Percentiles rank a stretch among this genome's conserved stretches.
Conservation (phyloP, 2,329 filamentous ascomycete species). For the Penicillium brasilianum region DNA sequence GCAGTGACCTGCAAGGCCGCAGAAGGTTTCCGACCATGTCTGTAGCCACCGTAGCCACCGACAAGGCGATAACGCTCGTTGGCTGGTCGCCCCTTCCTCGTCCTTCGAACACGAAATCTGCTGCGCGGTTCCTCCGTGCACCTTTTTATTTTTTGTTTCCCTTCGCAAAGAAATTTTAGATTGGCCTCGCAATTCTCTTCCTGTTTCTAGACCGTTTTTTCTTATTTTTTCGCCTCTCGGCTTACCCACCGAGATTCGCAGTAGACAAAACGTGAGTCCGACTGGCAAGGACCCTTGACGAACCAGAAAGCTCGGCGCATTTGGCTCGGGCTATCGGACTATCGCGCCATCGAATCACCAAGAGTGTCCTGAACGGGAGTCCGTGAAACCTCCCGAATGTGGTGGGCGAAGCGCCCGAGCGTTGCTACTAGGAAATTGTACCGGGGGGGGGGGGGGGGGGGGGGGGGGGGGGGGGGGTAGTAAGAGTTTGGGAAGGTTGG, state of each 20-base stretch:
- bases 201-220: not conserved
- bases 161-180: constrained; percentile 12
- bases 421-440: constrained; percentile 18
- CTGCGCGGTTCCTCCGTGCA: constrained; percentile 17
- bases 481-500: not conserved
- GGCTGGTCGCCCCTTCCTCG: constrained; percentile 22
- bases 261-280: constrained; percentile 1
- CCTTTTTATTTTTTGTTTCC: constrained; percentile 14
- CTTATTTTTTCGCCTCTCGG: no score
- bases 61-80: constrained; percentile 29
- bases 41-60: constrained; percentile 9
- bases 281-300: not conserved
- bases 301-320: not conserved
- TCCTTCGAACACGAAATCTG: constrained; percentile 9
- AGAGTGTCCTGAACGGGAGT: constrained; percentile 5
- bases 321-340: constrained; percentile 7
- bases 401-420: constrained; percentile 21
- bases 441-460: no score
- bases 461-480: no score
- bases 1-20: constrained; percentile 21
- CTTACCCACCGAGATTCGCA: constrained; percentile 12
- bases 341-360: constrained; percentile 20
- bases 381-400: constrained; percentile 14
- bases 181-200: not conserved
- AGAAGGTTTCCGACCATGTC: constrained; percentile 26